Conservation (phyloP, 2,329 filamentous ascomycete species). For the Calonectria pseudoreteaudii region DNA sequence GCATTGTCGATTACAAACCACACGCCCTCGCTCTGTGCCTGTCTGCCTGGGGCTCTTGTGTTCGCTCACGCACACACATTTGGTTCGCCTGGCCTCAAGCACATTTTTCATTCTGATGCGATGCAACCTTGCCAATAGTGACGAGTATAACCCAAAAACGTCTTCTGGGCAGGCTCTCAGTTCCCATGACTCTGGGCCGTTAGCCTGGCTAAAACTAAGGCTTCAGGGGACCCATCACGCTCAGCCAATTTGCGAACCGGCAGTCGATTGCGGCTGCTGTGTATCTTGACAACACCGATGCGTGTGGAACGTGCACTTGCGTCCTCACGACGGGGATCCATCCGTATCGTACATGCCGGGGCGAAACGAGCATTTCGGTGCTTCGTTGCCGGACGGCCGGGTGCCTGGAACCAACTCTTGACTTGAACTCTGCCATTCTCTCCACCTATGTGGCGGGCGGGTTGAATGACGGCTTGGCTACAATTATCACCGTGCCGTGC, state of each 20-base stretch:
- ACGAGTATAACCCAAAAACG: background rate
- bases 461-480: background rate
- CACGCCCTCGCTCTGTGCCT: conserved; percentile 15
- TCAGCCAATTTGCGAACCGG: conserved; percentile 7
- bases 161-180: conserved; percentile 5
- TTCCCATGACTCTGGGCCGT: conserved; percentile 16
- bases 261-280: conserved; percentile 9
- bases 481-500: background rate
- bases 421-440: conserved; percentile 8
- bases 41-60: background rate
- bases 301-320: background rate
- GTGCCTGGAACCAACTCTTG: background rate
- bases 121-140: conserved; percentile 2
- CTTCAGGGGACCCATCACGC: conserved; percentile 9
- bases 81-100: conserved; percentile 10
- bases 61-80: background rate
- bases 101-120: background rate
- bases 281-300: background rate
- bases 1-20: conserved; percentile 12
- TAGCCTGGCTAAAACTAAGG: conserved; percentile 9
- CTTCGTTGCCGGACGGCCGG: conserved; percentile 12
- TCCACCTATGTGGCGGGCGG: background rate
- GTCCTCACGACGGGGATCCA: conserved; percentile 23
- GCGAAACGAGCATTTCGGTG: conserved; percentile 7
- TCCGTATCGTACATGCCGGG: conserved; percentile 38